Evolutionary conservation across 345 rosid genomes (phyloP).

Genomic region (Passiflora organensis): DNA sequence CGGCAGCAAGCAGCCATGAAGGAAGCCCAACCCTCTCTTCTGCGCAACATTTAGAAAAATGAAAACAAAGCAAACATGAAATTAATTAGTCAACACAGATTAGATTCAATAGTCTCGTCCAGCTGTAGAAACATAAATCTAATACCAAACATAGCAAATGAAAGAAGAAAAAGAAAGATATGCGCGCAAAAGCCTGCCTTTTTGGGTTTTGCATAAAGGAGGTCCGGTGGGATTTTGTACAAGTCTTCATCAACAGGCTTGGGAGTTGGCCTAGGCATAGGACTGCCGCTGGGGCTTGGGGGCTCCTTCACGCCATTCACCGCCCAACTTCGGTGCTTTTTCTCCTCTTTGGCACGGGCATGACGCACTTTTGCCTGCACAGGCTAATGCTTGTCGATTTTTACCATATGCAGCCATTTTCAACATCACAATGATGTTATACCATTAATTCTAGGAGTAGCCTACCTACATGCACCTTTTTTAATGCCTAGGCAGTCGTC

Average conservation of each 20-base stretch:
- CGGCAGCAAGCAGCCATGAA: constrained; percentile 77
- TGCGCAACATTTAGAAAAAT: too few species aligned
- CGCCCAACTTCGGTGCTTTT: constrained; percentile 30
- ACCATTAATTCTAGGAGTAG: too few species aligned
- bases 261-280: constrained; percentile 32
- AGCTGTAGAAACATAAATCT: too few species aligned
- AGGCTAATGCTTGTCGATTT: not conserved
- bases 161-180: not conserved
- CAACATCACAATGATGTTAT: too few species aligned
- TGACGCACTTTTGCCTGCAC: constrained; percentile 38
- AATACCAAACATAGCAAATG: not conserved
- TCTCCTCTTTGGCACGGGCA: constrained; percentile 19
- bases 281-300: constrained; percentile 18
- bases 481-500: too few species aligned
- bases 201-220: constrained; percentile 52
- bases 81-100: not conserved
- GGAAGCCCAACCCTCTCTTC: constrained; percentile 70
- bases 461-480: too few species aligned
- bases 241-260: constrained; percentile 91
- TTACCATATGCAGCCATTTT: not conserved
- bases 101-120: too few species aligned
- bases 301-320: constrained; percentile 23
- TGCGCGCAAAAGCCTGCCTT: constrained; percentile 31
- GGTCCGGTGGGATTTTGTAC: constrained; percentile 74
- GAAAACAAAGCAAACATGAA: not conserved